phyloP scores from a whole-genome alignment of 768 basidiomycete genomes.

The Hortiboletus flavorubellus region DNA sequence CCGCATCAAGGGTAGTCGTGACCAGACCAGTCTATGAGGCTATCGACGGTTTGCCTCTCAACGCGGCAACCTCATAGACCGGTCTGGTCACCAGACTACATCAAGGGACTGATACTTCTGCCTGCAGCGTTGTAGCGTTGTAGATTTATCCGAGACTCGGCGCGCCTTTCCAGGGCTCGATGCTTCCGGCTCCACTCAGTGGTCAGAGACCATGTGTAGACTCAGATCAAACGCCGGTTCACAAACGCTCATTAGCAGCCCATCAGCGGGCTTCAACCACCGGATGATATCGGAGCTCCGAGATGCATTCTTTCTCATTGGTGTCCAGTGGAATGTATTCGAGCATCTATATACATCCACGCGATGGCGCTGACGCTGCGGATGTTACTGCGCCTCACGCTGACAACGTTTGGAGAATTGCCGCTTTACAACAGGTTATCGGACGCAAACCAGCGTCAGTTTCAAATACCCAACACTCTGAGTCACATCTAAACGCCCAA shows the following conservation, averaged over 20 bases:
- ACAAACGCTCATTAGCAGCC: too few relatives aligned
- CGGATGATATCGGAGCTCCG: too few relatives aligned
- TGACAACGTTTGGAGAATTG: background rate
- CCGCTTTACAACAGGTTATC: background rate
- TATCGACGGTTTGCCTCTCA: too few relatives aligned
- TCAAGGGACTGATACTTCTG: slow-evolving; percentile 5
- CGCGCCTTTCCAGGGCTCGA: background rate
- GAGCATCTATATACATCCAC: background rate
- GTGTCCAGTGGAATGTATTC: background rate
- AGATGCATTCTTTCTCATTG: background rate
- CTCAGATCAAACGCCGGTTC: too few relatives aligned
- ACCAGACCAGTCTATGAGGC: too few relatives aligned
- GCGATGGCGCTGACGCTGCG: background rate
- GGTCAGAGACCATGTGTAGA: too few relatives aligned
- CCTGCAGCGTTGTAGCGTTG: background rate
- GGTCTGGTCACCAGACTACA: too few relatives aligned
- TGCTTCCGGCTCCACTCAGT: background rate
- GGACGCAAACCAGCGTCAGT: background rate
- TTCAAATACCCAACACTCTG: background rate
- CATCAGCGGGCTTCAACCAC: too few relatives aligned
- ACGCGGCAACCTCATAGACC: too few relatives aligned
- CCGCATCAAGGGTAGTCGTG: too few relatives aligned
- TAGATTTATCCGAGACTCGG: background rate
- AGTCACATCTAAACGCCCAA: background rate
- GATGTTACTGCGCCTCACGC: too few relatives aligned